Percentiles rank a stretch among this genome's conserved stretches.
Evolutionary conservation across 768 basidiomycete species (phyloP).

Genomic region (Boletus rufocinnamomeus): DNA sequence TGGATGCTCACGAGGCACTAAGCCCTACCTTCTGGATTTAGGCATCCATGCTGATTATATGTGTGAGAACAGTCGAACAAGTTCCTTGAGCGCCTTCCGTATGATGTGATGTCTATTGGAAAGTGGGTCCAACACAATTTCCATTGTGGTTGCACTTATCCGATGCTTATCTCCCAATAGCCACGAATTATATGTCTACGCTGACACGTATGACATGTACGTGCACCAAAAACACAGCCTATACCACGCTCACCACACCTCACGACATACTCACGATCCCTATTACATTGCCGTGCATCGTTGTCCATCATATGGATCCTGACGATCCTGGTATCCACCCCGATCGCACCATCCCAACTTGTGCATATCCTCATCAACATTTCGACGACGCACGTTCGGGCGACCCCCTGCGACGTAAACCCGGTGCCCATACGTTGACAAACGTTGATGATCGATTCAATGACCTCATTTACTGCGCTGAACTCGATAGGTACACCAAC

Average conservation of each 20-base stretch:
- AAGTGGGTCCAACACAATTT: constrained; percentile 52
- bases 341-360: background rate
- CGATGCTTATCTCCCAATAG: constrained; percentile 34
- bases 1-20: no score
- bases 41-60: background rate
- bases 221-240: constrained; percentile 8
- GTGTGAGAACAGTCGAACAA: constrained; percentile 57
- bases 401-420: background rate
- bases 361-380: background rate
- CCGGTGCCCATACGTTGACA: background rate
- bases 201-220: constrained; percentile 66
- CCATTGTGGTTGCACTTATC: no score
- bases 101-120: constrained; percentile 83
- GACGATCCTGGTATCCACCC: constrained; percentile 7
- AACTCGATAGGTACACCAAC: constrained; percentile 51
- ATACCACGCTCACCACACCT: constrained; percentile 6
- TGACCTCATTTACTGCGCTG: background rate
- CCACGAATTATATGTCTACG: constrained; percentile 82
- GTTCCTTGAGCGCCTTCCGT: constrained; percentile 71
- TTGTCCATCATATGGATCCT: constrained; percentile 2
- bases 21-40: constrained; percentile 14
- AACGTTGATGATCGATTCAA: background rate
- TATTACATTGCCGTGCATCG: background rate
- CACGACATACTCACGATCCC: background rate
- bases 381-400: background rate